Evolutionary conservation across 805 yeast species (phyloP).

Genomic region (Pichia eremophila): DNA sequence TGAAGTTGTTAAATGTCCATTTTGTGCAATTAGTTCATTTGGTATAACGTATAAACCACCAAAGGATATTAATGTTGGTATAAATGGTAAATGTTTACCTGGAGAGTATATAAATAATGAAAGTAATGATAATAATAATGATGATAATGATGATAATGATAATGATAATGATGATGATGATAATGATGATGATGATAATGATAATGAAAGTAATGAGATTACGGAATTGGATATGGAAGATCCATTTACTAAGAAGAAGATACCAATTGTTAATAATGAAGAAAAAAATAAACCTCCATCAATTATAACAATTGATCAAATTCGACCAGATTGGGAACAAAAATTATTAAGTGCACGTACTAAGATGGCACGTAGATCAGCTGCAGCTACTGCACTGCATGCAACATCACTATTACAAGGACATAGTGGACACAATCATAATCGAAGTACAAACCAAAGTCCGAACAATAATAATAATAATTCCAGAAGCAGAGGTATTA

Average conservation of each 20-base stretch:
- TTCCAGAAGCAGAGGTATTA: conserved; percentile 14
- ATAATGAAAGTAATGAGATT: no score
- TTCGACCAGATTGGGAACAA: conserved; percentile 89
- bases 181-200: neutral
- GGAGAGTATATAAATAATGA: conserved; percentile 21
- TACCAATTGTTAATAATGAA: neutral
- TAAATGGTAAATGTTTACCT: conserved; percentile 44
- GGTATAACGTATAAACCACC: conserved; percentile 78
- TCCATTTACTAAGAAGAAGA: conserved; percentile 3
- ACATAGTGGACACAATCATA: conserved; percentile 56
- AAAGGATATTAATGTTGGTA: conserved; percentile 40
- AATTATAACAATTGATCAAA: conserved; percentile 63
- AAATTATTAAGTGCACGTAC: conserved; percentile 64
- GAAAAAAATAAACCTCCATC: conserved; percentile 30
- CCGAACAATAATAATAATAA: neutral
- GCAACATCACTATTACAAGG: conserved; percentile 72
- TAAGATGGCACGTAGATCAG: conserved; percentile 75
- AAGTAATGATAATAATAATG: conserved; percentile 4
- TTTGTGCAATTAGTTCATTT: conserved; percentile 80
- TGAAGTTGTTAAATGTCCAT: conserved; percentile 88
- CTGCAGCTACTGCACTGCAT: conserved; percentile 91
- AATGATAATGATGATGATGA: neutral
- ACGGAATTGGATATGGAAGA: conserved; percentile 5
- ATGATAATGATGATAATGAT: neutral
- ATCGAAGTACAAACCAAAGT: conserved; percentile 35